Conservation (phyloP, 306 rosid genomes). For the Vicia villosa region DNA sequence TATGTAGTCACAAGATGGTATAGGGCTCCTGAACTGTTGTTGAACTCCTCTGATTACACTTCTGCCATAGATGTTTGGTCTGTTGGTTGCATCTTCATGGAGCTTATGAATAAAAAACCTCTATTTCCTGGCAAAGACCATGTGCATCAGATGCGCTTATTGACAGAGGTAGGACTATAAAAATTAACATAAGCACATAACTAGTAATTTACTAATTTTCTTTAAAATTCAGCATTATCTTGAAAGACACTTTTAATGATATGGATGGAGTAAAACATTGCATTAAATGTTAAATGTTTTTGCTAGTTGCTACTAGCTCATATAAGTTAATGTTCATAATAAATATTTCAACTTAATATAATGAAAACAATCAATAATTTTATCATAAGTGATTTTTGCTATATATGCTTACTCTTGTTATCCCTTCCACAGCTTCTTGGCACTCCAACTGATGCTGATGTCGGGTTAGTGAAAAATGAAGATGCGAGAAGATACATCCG, state of each 20-base stretch:
- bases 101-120: constrained; percentile 96
- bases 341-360: constrained; percentile 16
- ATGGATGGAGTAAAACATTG: neutral
- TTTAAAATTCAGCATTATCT: neutral
- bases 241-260: neutral
- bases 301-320: neutral
- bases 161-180: constrained; percentile 72
- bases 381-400: constrained; percentile 26
- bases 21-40: constrained; percentile 91
- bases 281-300: neutral
- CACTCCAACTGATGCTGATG: constrained; percentile 93
- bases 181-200: neutral
- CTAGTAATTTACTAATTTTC: neutral
- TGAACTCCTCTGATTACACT: constrained; percentile 95
- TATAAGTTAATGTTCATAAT: constrained; percentile 20
- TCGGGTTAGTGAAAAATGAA: constrained; percentile 76
- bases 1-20: constrained; percentile 99
- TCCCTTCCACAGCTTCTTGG: constrained; percentile 82
- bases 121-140: constrained; percentile 87
- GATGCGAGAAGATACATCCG: constrained; percentile 83
- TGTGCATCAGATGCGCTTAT: constrained; percentile 92
- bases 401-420: constrained; percentile 40
- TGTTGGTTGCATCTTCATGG: constrained; percentile 95
- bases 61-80: constrained; percentile 97
- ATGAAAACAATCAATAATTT: constrained; percentile 11